phyloP scores from a whole-genome alignment of 2,329 filamentous ascomycete species.

The Trichophyton verrucosum region DNA sequence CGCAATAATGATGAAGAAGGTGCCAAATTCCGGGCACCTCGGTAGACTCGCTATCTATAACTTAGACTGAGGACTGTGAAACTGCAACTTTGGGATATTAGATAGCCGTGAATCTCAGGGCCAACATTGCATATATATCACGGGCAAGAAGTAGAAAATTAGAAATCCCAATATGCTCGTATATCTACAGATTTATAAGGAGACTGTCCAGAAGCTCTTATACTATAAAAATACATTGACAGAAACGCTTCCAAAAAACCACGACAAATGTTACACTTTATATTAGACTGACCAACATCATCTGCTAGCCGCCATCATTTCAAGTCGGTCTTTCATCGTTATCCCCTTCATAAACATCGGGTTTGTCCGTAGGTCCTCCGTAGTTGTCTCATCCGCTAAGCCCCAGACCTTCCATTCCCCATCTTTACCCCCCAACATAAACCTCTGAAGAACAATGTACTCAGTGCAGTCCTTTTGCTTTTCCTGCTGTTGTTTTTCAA shows the following conservation, averaged over 20 bases:
- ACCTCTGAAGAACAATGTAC: conserved; percentile 41
- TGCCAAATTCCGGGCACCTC: neutral
- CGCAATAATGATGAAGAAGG: conserved; percentile 9
- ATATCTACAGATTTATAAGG: neutral
- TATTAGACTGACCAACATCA: neutral
- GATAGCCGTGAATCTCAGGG: neutral
- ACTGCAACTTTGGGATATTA: no score
- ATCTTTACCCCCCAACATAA: conserved; percentile 30
- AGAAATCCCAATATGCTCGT: neutral
- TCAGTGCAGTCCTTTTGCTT: conserved; percentile 36
- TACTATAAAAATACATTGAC: neutral
- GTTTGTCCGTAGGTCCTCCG: conserved; percentile 25
- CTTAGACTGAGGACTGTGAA: neutral
- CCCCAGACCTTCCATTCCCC: conserved; percentile 42
- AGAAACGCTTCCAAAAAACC: conserved; percentile 1
- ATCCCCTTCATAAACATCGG: conserved; percentile 27
- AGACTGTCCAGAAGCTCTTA: neutral
- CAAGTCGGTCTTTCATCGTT: conserved; percentile 25
- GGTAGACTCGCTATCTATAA: neutral
- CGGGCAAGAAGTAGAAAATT: neutral
- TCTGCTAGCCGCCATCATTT: conserved; percentile 18
- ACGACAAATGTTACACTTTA: neutral
- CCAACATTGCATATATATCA: neutral
- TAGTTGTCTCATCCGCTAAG: conserved; percentile 30
- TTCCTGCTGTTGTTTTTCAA: conserved; percentile 13